Conservation (phyloP, 2,329 filamentous ascomycete species). For the Diaporthe vaccinii region DNA sequence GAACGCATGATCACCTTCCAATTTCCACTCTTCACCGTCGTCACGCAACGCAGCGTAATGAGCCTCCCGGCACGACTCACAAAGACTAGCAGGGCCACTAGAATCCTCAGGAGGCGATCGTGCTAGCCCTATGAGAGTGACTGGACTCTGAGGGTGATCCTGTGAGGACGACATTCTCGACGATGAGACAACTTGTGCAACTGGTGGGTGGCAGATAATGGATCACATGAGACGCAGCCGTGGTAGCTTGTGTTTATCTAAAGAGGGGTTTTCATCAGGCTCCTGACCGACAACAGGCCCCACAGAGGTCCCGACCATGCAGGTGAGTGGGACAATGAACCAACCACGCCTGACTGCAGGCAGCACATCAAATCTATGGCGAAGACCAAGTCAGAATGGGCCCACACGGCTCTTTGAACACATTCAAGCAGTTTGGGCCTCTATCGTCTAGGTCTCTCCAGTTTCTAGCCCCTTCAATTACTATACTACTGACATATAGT, state of each 20-base stretch:
- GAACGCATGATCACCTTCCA: too few relatives aligned
- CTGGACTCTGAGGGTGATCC: neutral
- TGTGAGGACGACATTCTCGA: neutral
- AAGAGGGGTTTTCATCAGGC: neutral
- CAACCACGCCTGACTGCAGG: rapidly evolving
- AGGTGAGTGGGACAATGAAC: too few relatives aligned
- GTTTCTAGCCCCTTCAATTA: too few relatives aligned
- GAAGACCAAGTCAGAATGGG: too few relatives aligned
- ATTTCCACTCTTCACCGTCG: too few relatives aligned
- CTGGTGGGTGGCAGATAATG: neutral
- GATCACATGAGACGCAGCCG: neutral
- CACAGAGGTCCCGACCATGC: too few relatives aligned
- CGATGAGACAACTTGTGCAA: neutral
- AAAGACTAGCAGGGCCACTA: neutral
- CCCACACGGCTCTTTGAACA: too few relatives aligned
- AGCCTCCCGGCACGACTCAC: neutral
- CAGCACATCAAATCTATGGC: too few relatives aligned
- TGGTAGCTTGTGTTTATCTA: neutral
- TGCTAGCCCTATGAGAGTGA: neutral
- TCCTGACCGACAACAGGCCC: too few relatives aligned
- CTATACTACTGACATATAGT: too few relatives aligned
- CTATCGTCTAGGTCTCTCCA: too few relatives aligned
- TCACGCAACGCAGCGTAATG: neutral
- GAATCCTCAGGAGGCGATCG: neutral
- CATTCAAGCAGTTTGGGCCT: too few relatives aligned